Conservation (phyloP, 441 rosid genomes). For the Pelargonium citronellum region DNA sequence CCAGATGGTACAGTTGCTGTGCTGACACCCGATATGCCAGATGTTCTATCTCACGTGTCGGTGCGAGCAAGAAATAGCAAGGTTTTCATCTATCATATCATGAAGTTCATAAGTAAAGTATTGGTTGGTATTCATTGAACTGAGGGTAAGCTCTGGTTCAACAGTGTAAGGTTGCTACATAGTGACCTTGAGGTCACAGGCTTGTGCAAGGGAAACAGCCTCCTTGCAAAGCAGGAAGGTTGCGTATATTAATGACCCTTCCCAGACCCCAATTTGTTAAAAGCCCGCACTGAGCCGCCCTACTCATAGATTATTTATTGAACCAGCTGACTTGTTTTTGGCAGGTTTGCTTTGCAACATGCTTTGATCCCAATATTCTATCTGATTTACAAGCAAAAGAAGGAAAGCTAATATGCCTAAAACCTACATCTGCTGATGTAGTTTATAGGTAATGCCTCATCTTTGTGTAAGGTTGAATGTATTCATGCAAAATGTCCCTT, state of each 20-base stretch:
- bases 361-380: conserved; percentile 69
- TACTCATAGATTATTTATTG: neutral
- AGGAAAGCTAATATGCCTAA: conserved; percentile 59
- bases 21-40: conserved; percentile 99
- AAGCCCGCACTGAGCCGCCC: neutral
- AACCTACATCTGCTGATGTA: conserved; percentile 68
- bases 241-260: neutral
- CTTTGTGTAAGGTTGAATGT: conserved; percentile 14
- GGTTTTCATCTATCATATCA: conserved; percentile 39
- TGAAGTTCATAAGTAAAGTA: conserved; percentile 19
- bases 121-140: conserved; percentile 15
- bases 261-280: neutral
- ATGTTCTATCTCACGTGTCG: conserved; percentile 96
- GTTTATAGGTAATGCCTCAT: conserved; percentile 46
- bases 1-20: conserved; percentile 96
- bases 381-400: conserved; percentile 57
- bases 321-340: conserved; percentile 19
- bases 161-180: neutral
- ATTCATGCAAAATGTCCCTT: neutral
- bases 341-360: conserved; percentile 96
- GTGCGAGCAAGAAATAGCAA: conserved; percentile 98
- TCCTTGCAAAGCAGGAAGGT: neutral
- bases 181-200: neutral
- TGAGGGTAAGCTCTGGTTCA: neutral
- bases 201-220: neutral